These are phyloP conservation scores for Solanum paucissectum DNA, from an alignment of 257 asterid species.

Conservation along the genomic window DNA sequence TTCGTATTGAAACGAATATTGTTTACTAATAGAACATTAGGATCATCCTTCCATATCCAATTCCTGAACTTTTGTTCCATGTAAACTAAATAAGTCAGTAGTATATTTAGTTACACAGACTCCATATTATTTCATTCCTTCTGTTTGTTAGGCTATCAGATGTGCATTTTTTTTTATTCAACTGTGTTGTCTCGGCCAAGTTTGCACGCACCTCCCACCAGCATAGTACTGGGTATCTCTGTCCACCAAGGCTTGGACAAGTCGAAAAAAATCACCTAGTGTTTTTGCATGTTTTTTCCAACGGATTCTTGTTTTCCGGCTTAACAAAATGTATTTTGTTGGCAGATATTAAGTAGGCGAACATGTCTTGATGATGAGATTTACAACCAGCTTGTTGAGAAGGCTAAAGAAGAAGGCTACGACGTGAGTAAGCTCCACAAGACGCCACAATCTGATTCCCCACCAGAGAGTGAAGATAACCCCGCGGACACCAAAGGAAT, in stretches of 20 bases:
- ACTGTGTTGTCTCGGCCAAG: neutral
- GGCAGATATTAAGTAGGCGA: constrained; percentile 52
- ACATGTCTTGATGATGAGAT: constrained; percentile 39
- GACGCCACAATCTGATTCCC: constrained; percentile 52
- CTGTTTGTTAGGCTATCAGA: neutral
- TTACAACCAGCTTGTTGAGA: constrained; percentile 42
- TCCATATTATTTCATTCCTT: neutral
- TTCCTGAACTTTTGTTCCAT: neutral
- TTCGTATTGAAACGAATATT: neutral
- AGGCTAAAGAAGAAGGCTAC: constrained; percentile 54
- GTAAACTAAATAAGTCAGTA: neutral
- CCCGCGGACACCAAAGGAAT: constrained; percentile 48
- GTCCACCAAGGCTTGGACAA: neutral
- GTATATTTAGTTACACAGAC: neutral
- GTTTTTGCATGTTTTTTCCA: neutral
- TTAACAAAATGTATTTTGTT: neutral
- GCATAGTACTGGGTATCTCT: neutral
- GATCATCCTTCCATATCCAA: neutral
- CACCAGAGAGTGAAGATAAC: constrained; percentile 35
- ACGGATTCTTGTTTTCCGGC: neutral
- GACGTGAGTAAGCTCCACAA: constrained; percentile 66
- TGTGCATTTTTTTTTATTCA: neutral
- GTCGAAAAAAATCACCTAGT: neutral
- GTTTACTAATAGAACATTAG: neutral
- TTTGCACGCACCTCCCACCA: neutral